phyloP scores from a whole-genome alignment of 2,329 filamentous ascomycete species.

The Rutstroemia sp. region DNA sequence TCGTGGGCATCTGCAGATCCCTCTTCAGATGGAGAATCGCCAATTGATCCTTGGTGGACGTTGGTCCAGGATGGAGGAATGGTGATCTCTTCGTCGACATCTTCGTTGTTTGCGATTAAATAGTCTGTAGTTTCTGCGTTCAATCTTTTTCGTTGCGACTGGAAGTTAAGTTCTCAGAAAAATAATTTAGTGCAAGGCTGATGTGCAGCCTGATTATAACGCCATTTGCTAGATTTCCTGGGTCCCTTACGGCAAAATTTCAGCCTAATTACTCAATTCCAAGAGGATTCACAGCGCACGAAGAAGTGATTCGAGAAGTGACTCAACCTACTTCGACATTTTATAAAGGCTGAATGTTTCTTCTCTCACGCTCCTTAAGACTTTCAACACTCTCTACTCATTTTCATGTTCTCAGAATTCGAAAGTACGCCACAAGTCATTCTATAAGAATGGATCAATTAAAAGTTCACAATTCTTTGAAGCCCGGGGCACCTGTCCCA shows the following conservation, averaged over 20 bases:
- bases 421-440: slow-evolving; percentile 8
- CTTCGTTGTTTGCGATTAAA: not conserved
- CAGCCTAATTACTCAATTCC: not conserved
- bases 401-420: slow-evolving; percentile 11
- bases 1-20: slow-evolving; percentile 73
- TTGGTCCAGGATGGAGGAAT: slow-evolving; percentile 65
- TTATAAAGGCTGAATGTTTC: slow-evolving; percentile 13
- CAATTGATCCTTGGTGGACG: slow-evolving; percentile 57
- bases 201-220: not conserved
- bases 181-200: slow-evolving; percentile 5
- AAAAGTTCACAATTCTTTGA: slow-evolving; percentile 28
- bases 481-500: slow-evolving; percentile 25
- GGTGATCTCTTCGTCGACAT: slow-evolving; percentile 48
- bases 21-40: slow-evolving; percentile 84
- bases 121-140: not conserved
- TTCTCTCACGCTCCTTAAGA: slow-evolving; percentile 7
- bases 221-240: not conserved
- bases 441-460: slow-evolving; percentile 20
- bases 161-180: not conserved
- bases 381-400: not conserved
- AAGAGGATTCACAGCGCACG: not conserved
- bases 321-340: slow-evolving; percentile 8
- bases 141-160: not conserved
- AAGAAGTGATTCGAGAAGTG: slow-evolving; percentile 10
- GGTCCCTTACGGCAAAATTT: not conserved